Percentiles rank a stretch among this genome's conserved stretches.
Evolutionary conservation across 2,329 filamentous ascomycete genomes (phyloP).

Genomic region (Dothistroma septosporum): DNA sequence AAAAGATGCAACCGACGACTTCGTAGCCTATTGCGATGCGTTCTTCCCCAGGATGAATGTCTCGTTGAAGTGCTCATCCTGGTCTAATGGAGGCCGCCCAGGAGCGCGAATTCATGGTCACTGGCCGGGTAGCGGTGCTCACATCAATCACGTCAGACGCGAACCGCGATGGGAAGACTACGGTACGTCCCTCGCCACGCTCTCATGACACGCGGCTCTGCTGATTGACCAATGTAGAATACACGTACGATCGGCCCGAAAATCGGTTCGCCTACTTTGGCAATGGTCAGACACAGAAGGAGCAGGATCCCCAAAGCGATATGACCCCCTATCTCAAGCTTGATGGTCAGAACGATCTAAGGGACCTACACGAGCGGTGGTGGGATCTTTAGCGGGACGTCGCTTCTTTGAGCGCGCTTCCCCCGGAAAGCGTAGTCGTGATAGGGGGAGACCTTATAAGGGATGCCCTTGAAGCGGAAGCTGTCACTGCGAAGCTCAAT

Average conservation of each 20-base stretch:
- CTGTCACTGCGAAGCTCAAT: background rate
- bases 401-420: background rate
- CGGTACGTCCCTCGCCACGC: slow-evolving; percentile 6
- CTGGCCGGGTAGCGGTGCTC: slow-evolving; percentile 65
- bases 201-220: background rate
- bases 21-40: slow-evolving; percentile 36
- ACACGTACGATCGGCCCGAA: slow-evolving; percentile 43
- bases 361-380: slow-evolving; percentile 65
- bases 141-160: slow-evolving; percentile 55
- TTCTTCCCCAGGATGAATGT: slow-evolving; percentile 53
- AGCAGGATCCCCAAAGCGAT: slow-evolving; percentile 54
- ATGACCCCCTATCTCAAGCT: slow-evolving; percentile 60
- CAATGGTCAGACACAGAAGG: slow-evolving; percentile 61
- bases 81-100: slow-evolving; percentile 65
- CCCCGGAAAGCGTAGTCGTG: slow-evolving; percentile 5
- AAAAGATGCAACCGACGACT: slow-evolving; percentile 50
- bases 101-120: slow-evolving; percentile 63
- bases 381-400: slow-evolving; percentile 33
- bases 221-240: slow-evolving; percentile 36
- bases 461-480: slow-evolving; percentile 1
- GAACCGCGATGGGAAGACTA: slow-evolving; percentile 58
- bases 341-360: slow-evolving; percentile 56
- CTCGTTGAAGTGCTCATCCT: slow-evolving; percentile 62
- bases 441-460: slow-evolving; percentile 12
- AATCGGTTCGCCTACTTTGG: slow-evolving; percentile 63